These are phyloP conservation scores for Sporothrix protearum DNA, from an alignment of 2,329 filamentous ascomycete species.

Conservation along the genomic window DNA sequence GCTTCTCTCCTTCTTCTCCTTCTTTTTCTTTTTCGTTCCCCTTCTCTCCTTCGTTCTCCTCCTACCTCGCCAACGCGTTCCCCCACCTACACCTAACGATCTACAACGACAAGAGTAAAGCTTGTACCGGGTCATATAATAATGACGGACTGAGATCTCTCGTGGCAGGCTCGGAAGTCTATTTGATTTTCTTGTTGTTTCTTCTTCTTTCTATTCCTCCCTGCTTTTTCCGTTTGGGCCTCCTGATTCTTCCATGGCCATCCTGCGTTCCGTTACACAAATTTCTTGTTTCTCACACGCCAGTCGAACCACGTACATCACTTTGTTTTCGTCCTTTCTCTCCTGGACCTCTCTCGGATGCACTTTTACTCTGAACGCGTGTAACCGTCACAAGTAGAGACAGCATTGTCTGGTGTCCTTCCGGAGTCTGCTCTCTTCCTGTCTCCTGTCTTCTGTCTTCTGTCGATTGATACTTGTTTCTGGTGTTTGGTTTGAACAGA, in stretches of 20 bases:
- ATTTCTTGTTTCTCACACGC: background rate
- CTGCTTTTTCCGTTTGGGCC: background rate
- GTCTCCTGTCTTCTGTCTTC: background rate
- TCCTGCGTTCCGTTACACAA: slow-evolving; percentile 19
- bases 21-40: background rate
- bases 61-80: background rate
- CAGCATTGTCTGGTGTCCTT: slow-evolving; percentile 1
- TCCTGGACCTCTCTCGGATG: slow-evolving; percentile 4
- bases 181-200: background rate
- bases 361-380: slow-evolving; percentile 12
- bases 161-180: background rate
- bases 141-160: slow-evolving; percentile 13
- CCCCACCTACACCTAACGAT: background rate
- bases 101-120: background rate
- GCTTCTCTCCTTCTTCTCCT: background rate
- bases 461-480: background rate
- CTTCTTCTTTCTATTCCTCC: background rate
- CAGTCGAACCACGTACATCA: background rate
- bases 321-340: background rate
- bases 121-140: slow-evolving; percentile 7
- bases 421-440: background rate
- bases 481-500: background rate
- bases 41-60: background rate
- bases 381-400: slow-evolving; percentile 24
- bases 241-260: background rate